A percentile compares a stretch with the other conserved stretches of the same genome.
Evolutionary conservation across 306 rosid genomes (phyloP).

Genomic region (Delonix regia): DNA sequence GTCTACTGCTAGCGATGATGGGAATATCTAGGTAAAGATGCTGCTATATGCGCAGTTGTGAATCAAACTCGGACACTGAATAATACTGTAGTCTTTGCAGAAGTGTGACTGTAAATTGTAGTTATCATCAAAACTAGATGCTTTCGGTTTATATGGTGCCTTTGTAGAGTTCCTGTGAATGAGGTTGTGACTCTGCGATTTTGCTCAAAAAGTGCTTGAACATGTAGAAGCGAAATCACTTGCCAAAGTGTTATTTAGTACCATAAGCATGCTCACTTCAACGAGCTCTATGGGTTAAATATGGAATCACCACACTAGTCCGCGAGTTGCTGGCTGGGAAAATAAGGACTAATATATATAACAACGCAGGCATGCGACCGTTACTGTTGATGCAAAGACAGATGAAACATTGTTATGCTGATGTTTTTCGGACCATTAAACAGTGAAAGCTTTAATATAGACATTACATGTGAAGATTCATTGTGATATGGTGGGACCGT

Average conservation of each 20-base stretch:
- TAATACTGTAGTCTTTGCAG: conserved; percentile 30
- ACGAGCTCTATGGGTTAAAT: too few relatives aligned
- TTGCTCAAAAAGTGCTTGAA: conserved; percentile 22
- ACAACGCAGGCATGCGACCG: too few relatives aligned
- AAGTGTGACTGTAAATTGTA: conserved; percentile 36
- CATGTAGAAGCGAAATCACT: neutral
- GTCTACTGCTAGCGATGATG: too few relatives aligned
- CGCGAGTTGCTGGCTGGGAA: neutral
- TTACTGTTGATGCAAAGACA: too few relatives aligned
- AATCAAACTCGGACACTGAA: conserved; percentile 13
- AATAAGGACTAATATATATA: neutral
- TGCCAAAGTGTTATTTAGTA: conserved; percentile 10
- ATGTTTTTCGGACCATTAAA: too few relatives aligned
- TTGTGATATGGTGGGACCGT: neutral
- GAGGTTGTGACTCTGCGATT: conserved; percentile 24
- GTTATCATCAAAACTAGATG: neutral
- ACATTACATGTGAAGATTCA: neutral
- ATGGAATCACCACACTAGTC: too few relatives aligned
- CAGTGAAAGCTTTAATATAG: too few relatives aligned
- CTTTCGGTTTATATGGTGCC: neutral
- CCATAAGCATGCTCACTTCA: neutral
- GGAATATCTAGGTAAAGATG: too few relatives aligned
- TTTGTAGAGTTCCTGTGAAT: neutral
- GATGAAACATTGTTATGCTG: too few relatives aligned
- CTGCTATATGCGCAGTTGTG: neutral